phyloP scores from a whole-genome alignment of 306 rosid species.

The Hippophae rhamnoides region DNA sequence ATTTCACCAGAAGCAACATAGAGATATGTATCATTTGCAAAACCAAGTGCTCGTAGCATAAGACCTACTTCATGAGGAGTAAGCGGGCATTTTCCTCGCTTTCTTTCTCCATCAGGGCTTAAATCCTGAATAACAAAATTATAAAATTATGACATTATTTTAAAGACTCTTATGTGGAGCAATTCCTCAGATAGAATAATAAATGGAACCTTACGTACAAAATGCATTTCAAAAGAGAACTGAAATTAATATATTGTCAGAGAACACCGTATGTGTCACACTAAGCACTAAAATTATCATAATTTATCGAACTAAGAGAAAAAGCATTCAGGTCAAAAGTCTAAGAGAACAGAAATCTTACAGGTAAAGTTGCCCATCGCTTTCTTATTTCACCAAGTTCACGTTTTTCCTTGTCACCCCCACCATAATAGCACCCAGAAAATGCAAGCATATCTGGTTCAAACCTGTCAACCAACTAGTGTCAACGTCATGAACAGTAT shows the following conservation, averaged over 20 bases:
- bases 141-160: slow-evolving; percentile 14
- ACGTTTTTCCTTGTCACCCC: slow-evolving; percentile 86
- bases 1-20: slow-evolving; percentile 98
- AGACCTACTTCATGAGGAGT: slow-evolving; percentile 92
- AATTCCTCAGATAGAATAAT: not conserved
- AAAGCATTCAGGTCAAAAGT: slow-evolving; percentile 5
- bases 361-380: slow-evolving; percentile 95
- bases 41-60: slow-evolving; percentile 94
- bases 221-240: not conserved
- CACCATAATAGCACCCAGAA: slow-evolving; percentile 97
- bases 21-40: slow-evolving; percentile 71
- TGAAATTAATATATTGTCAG: no score
- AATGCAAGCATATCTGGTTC: slow-evolving; percentile 99
- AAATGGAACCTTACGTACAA: not conserved
- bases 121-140: slow-evolving; percentile 48
- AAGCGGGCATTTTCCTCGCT: slow-evolving; percentile 97
- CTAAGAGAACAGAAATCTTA: slow-evolving; percentile 36
- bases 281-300: slow-evolving; percentile 1
- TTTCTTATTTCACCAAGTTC: slow-evolving; percentile 95
- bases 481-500: slow-evolving; percentile 8
- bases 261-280: not conserved
- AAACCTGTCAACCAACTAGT: slow-evolving; percentile 57
- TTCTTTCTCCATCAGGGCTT: slow-evolving; percentile 78
- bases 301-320: slow-evolving; percentile 9
- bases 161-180: slow-evolving; percentile 6